Percentiles rank a stretch among this genome's conserved stretches.
Conservation (phyloP, 2,329 filamentous ascomycete species). For the Lachnellula subtilissima region DNA sequence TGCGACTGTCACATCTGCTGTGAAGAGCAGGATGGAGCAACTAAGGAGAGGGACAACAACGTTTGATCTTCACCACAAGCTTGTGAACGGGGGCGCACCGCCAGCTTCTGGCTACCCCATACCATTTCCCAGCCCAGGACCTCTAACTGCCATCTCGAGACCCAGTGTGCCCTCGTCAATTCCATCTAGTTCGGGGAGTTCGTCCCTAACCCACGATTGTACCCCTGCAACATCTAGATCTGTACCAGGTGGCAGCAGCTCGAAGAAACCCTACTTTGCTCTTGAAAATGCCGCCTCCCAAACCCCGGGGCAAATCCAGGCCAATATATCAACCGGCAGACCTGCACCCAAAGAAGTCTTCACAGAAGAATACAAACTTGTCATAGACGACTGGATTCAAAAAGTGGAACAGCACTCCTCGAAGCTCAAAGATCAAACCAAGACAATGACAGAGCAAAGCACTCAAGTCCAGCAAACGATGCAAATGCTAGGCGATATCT, state of each 20-base stretch:
- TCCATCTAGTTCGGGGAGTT: too few relatives aligned
- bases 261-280: not conserved
- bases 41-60: not conserved
- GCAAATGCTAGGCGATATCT: conserved; percentile 5
- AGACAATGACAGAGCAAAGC: not conserved
- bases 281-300: not conserved
- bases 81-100: not conserved
- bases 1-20: not conserved
- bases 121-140: too few relatives aligned
- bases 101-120: too few relatives aligned
- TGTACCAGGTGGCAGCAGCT: not conserved
- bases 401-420: not conserved
- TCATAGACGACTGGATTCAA: not conserved
- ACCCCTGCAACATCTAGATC: too few relatives aligned
- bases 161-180: too few relatives aligned
- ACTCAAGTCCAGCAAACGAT: not conserved
- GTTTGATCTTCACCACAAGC: not conserved
- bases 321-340: not conserved
- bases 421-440: not conserved
- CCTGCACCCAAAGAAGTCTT: not conserved
- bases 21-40: not conserved
- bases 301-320: not conserved
- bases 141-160: too few relatives aligned
- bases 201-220: too few relatives aligned
- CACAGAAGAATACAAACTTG: not conserved